Evolutionary conservation across 1,284 basidiomycete species (phyloP), one percentile per base, ranked within the genome.

Genomic region (Puccinia triticina): DNA sequence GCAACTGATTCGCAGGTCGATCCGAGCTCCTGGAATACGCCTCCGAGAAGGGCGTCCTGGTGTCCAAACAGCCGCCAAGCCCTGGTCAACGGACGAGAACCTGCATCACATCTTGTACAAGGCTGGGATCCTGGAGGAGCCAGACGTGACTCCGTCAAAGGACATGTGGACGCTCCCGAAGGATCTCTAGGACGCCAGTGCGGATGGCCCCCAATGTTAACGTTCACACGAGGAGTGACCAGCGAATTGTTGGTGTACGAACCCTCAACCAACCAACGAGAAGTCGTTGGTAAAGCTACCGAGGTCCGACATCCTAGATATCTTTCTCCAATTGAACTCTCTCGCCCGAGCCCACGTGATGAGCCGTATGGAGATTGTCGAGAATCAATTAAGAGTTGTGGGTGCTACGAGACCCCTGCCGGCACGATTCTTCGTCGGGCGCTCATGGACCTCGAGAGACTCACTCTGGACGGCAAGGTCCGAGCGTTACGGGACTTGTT

Each of bases 81-180:
- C 97, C 53, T 99, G 97, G 97, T 98, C 96, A 14, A 99, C 96
- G 21, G 89, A 88, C 88, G 97, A 98, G 89, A 99, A 99, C 89
- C 90, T 99, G 82, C 98, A 97, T 92, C 96, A 99, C 90, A 99
- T 98, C 88, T 99, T 96, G 32, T 99, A 98, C 89, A 96, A 99
- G 88, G 96, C 96, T 46, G 96, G 96, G 82, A 98, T 99, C 87
- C 92, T 99, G 84, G 97, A 99, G 88, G 94, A 99, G 88, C 96
- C 96, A 85, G 91, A 97, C 90, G 92, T 90, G 84, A 98, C 95
- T 12, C 96, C 97, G 82, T 96, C 96, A 43, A 88, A 88, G n/a
- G 96, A 99, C 90, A 99, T 99, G 96, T 99, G 97, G 96, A 98
- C 98, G 88, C 92, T 99, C 85, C 98, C 95, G 84, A 90, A 90